These are phyloP conservation scores for Osmozyma mogii DNA, from an alignment of 805 yeast species.

Conservation along the genomic window DNA sequence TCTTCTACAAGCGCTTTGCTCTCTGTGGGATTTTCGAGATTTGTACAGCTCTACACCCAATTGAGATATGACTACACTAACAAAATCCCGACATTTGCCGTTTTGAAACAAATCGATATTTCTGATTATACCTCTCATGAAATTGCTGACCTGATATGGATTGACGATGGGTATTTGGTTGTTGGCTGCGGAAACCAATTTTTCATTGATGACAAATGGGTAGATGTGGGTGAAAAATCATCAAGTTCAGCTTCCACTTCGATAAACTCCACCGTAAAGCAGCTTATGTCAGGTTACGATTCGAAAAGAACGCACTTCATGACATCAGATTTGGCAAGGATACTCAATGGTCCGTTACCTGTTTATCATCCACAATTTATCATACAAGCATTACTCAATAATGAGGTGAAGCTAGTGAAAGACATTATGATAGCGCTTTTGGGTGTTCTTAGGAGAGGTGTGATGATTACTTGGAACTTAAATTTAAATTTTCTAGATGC, in stretches of 20 bases:
- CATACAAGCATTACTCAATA: slow-evolving; percentile 64
- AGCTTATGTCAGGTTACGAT: slow-evolving; percentile 27
- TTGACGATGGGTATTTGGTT: slow-evolving; percentile 67
- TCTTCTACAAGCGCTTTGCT: slow-evolving; percentile 49
- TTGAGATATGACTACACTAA: slow-evolving; percentile 85
- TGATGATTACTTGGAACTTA: slow-evolving; percentile 26
- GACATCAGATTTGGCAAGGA: slow-evolving; percentile 63
- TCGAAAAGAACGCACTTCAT: slow-evolving; percentile 17
- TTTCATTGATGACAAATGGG: slow-evolving; percentile 66
- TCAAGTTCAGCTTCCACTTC: slow-evolving; percentile 10
- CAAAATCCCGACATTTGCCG: slow-evolving; percentile 65
- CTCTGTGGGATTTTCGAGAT: slow-evolving; percentile 66
- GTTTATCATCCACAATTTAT: slow-evolving; percentile 85
- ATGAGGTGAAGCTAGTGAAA: slow-evolving; percentile 47
- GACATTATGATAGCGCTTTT: slow-evolving; percentile 49
- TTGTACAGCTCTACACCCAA: slow-evolving; percentile 68
- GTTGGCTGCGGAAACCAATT: slow-evolving; percentile 88
- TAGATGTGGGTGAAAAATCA: slow-evolving; percentile 20
- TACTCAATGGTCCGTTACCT: slow-evolving; percentile 85
- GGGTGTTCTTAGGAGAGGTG: slow-evolving; percentile 37
- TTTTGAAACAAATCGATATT: slow-evolving; percentile 66
- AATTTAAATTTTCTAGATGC: slow-evolving; percentile 17
- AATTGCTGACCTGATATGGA: slow-evolving; percentile 88
- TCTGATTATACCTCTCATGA: slow-evolving; percentile 64
- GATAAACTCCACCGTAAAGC: slow-evolving; percentile 47